Evolutionary conservation across 2,329 filamentous ascomycete species (phyloP).

Genomic region (Pestalotiopsis sp.): DNA sequence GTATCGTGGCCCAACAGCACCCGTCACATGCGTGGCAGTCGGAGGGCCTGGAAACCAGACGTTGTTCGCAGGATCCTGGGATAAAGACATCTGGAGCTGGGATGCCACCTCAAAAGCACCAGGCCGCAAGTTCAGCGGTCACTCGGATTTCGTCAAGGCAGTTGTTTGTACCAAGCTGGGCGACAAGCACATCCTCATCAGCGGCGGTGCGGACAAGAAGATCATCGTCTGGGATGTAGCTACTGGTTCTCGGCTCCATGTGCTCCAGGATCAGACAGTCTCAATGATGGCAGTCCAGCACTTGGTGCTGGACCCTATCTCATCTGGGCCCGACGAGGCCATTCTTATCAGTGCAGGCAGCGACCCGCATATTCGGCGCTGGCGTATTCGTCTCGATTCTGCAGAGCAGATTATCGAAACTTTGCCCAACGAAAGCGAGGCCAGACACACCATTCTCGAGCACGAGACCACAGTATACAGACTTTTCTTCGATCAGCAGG

Average conservation of each 20-base stretch:
- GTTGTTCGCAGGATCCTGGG: slow-evolving; percentile 90
- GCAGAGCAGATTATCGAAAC: slow-evolving; percentile 58
- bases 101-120: slow-evolving; percentile 59
- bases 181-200: slow-evolving; percentile 68
- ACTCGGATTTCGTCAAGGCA: slow-evolving; percentile 90
- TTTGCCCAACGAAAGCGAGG: slow-evolving; percentile 41
- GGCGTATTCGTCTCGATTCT: slow-evolving; percentile 61
- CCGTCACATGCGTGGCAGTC: slow-evolving; percentile 76
- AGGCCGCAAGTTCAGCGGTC: slow-evolving; percentile 69
- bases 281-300: slow-evolving; percentile 79
- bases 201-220: slow-evolving; percentile 77
- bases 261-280: slow-evolving; percentile 72
- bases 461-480: slow-evolving; percentile 93
- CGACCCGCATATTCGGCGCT: slow-evolving; percentile 78
- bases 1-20: slow-evolving; percentile 77
- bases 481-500: slow-evolving; percentile 68
- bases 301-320: slow-evolving; percentile 73
- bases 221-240: slow-evolving; percentile 82
- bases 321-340: slow-evolving; percentile 51
- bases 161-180: slow-evolving; percentile 65
- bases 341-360: slow-evolving; percentile 80
- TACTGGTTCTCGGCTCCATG: slow-evolving; percentile 70
- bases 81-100: slow-evolving; percentile 91
- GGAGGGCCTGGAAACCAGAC: slow-evolving; percentile 58
- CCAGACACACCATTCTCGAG: slow-evolving; percentile 63